These are phyloP conservation scores for Ustilago crameri DNA, from an alignment of 1,284 basidiomycete species.

Conservation along the genomic window DNA sequence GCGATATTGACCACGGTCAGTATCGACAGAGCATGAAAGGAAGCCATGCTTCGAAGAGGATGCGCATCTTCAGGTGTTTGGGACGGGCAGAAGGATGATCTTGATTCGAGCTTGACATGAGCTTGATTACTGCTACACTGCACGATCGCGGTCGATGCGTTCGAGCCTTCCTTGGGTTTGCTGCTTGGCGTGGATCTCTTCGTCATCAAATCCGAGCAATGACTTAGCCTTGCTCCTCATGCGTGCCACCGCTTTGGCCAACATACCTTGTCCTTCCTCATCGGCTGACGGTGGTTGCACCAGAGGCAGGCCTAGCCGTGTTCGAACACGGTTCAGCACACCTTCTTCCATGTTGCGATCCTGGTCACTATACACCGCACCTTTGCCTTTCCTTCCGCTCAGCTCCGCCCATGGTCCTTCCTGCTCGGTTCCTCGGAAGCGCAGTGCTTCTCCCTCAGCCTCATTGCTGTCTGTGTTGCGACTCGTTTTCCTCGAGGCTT, in stretches of 20 bases:
- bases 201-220: conserved; percentile 37
- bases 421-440: conserved; percentile 42
- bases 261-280: conserved; percentile 5
- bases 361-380: conserved; percentile 43
- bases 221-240: conserved; percentile 19
- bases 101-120: no score
- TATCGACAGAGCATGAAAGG: no score
- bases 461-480: no score
- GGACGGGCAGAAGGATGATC: no score
- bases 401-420: conserved; percentile 47
- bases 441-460: not conserved
- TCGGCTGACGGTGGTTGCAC: conserved; percentile 16
- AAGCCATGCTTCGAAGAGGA: no score
- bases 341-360: conserved; percentile 44
- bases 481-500: not conserved
- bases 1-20: no score
- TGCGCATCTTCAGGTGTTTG: no score
- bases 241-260: conserved; percentile 11
- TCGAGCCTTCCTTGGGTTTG: conserved; percentile 36
- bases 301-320: conserved; percentile 23
- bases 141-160: conserved; percentile 35
- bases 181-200: conserved; percentile 34
- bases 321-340: conserved; percentile 34
- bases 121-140: conserved; percentile 33
- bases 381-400: conserved; percentile 32